Conservation (phyloP, 1,284 basidiomycete genomes). For the Fistulina hepatica region DNA sequence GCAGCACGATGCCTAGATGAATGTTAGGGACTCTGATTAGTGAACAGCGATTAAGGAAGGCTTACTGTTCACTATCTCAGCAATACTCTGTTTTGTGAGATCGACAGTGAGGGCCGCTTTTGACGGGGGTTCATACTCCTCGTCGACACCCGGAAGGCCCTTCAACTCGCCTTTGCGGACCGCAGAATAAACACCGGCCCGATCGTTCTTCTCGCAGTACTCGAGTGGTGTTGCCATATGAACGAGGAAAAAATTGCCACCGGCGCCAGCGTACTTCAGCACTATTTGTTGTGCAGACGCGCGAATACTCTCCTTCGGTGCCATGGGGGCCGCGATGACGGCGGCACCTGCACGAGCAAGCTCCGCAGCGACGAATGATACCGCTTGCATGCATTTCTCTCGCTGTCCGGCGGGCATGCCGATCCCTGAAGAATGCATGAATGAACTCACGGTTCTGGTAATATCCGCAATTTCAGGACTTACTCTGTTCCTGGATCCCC, state of each 20-base stretch:
- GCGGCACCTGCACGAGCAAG: slow-evolving; percentile 92
- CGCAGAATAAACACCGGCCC: slow-evolving; percentile 74
- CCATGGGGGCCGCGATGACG: slow-evolving; percentile 89
- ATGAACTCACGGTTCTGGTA: no score
- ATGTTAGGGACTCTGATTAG: no score
- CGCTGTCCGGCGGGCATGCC: slow-evolving; percentile 74
- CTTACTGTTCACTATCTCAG: slow-evolving; percentile 93
- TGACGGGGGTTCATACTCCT: slow-evolving; percentile 75
- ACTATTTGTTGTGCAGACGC: slow-evolving; percentile 71
- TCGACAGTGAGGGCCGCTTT: slow-evolving; percentile 81
- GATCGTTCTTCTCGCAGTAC: slow-evolving; percentile 83
- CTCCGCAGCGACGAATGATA: slow-evolving; percentile 75
- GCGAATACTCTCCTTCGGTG: slow-evolving; percentile 76
- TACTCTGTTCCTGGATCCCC: slow-evolving; percentile 62
- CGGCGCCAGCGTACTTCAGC: slow-evolving; percentile 65
- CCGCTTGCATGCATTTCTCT: slow-evolving; percentile 67
- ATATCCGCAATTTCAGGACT: not conserved
- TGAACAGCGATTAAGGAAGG: no score
- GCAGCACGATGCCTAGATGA: no score
- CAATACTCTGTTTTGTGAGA: slow-evolving; percentile 70
- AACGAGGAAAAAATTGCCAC: slow-evolving; percentile 91
- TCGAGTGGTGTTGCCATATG: slow-evolving; percentile 91
- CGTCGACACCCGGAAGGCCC: slow-evolving; percentile 84
- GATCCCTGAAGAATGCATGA: no score
- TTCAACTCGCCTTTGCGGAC: slow-evolving; percentile 80